Conservation (phyloP, 768 basidiomycete species). For the Dioszegia hungarica region DNA sequence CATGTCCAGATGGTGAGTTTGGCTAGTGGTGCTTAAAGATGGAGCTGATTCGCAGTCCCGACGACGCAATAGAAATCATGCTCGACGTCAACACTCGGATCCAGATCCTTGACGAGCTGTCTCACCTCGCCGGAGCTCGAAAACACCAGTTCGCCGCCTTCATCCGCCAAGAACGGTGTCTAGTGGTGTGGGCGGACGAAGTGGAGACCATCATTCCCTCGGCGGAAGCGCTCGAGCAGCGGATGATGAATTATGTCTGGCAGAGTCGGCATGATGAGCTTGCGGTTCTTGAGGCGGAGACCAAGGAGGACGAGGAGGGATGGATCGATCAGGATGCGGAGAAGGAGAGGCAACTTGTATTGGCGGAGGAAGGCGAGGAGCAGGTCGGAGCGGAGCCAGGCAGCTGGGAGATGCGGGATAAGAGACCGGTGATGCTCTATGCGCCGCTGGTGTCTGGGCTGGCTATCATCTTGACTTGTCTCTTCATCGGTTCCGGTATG, state of each 20-base stretch:
- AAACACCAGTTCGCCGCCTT: slow-evolving; percentile 90
- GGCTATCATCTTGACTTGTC: slow-evolving; percentile 38
- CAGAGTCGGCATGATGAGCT: slow-evolving; percentile 39
- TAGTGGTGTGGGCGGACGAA: slow-evolving; percentile 78
- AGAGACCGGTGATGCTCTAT: slow-evolving; percentile 44
- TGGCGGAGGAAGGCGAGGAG: slow-evolving; percentile 11
- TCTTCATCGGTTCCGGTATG: slow-evolving; percentile 43
- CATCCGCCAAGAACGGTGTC: slow-evolving; percentile 74
- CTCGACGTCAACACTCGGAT: slow-evolving; percentile 77
- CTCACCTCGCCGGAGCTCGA: slow-evolving; percentile 68
- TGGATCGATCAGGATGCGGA: slow-evolving; percentile 28
- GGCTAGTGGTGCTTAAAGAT: neutral
- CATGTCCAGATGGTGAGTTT: slow-evolving; percentile 43
- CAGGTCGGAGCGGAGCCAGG: slow-evolving; percentile 22
- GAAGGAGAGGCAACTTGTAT: neutral
- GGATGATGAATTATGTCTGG: slow-evolving; percentile 79
- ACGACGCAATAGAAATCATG: slow-evolving; percentile 40
- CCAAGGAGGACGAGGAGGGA: slow-evolving; percentile 24
- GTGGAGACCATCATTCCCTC: slow-evolving; percentile 66
- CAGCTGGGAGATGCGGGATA: slow-evolving; percentile 35
- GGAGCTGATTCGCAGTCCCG: slow-evolving; percentile 15
- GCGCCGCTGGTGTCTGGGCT: slow-evolving; percentile 45
- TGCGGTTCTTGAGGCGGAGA: slow-evolving; percentile 22
- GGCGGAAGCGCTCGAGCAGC: slow-evolving; percentile 57
- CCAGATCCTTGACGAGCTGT: slow-evolving; percentile 74